Percentiles rank a stretch among this genome's conserved stretches.
Evolutionary conservation across 495 filamentous ascomycete genomes (phyloP).

Genomic region (Talaromyces nanjingensis): DNA sequence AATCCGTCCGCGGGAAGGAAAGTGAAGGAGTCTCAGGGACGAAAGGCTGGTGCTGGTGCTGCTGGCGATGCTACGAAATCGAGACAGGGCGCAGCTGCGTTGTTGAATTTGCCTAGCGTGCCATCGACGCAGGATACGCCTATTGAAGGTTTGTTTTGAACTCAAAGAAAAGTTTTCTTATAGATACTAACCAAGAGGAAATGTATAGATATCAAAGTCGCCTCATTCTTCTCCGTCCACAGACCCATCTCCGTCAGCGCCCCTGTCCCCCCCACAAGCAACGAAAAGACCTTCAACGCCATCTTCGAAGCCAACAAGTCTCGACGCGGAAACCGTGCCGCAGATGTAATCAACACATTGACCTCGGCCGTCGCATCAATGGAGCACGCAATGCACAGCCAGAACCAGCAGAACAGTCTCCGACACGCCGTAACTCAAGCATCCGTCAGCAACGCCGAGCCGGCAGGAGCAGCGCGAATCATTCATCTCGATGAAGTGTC

Average conservation of each 20-base stretch:
- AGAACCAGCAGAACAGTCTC: conserved; percentile 37
- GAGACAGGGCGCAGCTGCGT: conserved; percentile 29
- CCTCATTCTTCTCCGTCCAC: conserved; percentile 93
- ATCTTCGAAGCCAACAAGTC: conserved; percentile 59
- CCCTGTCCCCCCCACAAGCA: conserved; percentile 65
- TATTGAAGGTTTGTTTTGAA: conserved; percentile 53
- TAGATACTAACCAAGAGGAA: neutral
- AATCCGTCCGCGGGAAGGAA: conserved; percentile 32
- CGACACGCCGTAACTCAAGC: conserved; percentile 41
- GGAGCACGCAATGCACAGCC: conserved; percentile 49
- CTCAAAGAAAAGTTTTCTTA: conserved; percentile 11
- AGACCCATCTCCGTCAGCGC: conserved; percentile 84
- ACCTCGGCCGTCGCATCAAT: conserved; percentile 64
- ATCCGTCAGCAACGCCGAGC: conserved; percentile 35
- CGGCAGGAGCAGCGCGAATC: conserved; percentile 19
- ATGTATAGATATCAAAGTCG: conserved; percentile 67
- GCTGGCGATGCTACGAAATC: conserved; percentile 7
- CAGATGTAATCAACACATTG: conserved; percentile 73
- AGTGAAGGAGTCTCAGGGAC: conserved; percentile 23
- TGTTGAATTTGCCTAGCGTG: conserved; percentile 67
- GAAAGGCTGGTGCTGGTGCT: neutral
- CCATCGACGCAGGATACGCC: conserved; percentile 75
- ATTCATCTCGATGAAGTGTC: conserved; percentile 23
- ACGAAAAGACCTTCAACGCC: conserved; percentile 65
- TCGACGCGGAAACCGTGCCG: conserved; percentile 36